A percentile compares a stretch with the other conserved stretches of the same genome.
Evolutionary conservation across 2,329 filamentous ascomycete species (phyloP).

Genomic region (Beauveria varroae): DNA sequence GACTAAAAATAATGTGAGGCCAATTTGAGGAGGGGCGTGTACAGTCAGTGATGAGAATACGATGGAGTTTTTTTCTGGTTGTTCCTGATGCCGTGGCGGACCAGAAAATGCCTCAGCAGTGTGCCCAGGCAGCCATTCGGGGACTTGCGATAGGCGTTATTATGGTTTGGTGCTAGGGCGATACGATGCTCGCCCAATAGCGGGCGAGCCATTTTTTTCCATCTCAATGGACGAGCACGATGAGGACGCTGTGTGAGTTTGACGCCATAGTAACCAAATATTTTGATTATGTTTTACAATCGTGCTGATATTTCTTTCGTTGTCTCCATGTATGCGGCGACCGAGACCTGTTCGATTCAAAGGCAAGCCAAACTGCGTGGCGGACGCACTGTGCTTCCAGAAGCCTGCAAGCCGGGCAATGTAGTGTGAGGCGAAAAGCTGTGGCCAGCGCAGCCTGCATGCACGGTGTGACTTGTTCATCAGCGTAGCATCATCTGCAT

Average conservation of each 20-base stretch:
- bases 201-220: background rate
- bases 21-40: background rate
- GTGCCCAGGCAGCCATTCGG: background rate
- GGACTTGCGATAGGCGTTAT: background rate
- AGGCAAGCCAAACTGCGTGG: background rate
- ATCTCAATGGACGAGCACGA: background rate
- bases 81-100: background rate
- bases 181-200: background rate
- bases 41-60: no score
- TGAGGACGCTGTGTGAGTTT: background rate
- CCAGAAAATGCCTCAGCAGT: slow-evolving; percentile 1
- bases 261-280: background rate
- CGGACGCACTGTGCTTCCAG: slow-evolving; percentile 6
- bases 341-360: background rate
- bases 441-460: background rate
- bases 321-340: background rate
- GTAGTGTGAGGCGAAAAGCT: background rate
- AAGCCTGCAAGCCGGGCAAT: background rate
- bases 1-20: background rate
- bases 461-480: background rate
- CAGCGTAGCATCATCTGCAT: background rate
- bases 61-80: background rate
- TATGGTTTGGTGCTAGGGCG: background rate
- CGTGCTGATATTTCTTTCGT: background rate
- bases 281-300: background rate